Base-by-base conservation (phyloP, 106 monocot genomes). In the Dioscorea zingiberensis region DNA sequence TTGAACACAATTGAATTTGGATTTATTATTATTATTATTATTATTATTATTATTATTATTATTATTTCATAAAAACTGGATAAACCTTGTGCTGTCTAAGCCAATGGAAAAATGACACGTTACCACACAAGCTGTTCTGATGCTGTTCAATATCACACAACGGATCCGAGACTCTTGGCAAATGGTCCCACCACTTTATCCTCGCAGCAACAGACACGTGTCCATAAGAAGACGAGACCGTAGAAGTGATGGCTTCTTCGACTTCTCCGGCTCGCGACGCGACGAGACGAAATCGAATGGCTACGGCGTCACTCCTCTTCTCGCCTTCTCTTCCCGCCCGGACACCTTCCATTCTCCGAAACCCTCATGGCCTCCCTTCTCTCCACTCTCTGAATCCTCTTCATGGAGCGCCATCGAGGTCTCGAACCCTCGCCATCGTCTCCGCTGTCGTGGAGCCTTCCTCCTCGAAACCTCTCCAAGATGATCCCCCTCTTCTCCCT, bases 361-460 rank as follows among this genome's bases (percentile, higher is more conserved):
- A 57, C 46, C 45, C 77, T 70, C 73, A 23, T 19, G 71, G 47
- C 21, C 15, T 65, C 77, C 49, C 73, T 53, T 59, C 73, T 13
- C 67, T 67, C 62, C 27, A 70, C 55, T 55, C 47, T 9, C n/a
- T 21, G 17, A 62, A 47, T 17, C 56, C 69, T 70, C 25, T 54
- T 21, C 59, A 2, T 23, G 25, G 16, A 38, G 44, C 21, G 12
- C 15, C 10, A 54, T 29, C n/a, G 27, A 24, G 17, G 17, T 8
- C 25, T 32, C 83, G 59, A 47, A 30, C 62, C 25, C 59, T 71
- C 56, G 38, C 56, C 25, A 47, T 77, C 59, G 60, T 69, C 44
- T 80, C 66, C 61, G 81, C 89, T 17, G 62, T 93, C 65, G 63
- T 76, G 3, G 86, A 86, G 30, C 81, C 91, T 55, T 79, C 76